phyloP scores from a whole-genome alignment of 768 basidiomycete genomes.

The Piloderma croceum region DNA sequence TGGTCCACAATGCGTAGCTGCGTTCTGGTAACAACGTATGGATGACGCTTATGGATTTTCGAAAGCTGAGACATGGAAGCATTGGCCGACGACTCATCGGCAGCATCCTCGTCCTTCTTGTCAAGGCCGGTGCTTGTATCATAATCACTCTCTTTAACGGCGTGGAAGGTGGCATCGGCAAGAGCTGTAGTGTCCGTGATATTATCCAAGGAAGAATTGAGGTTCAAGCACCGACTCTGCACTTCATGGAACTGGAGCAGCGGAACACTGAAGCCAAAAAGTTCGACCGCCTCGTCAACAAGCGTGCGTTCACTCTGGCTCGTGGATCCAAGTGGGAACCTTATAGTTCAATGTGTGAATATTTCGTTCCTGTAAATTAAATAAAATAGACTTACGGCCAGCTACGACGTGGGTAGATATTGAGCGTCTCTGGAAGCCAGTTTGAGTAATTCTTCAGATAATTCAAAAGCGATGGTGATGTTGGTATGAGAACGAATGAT shows the following conservation, averaged over 20 bases:
- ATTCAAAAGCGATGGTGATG: slow-evolving; percentile 9
- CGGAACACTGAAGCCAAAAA: slow-evolving; percentile 11
- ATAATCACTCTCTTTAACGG: background rate
- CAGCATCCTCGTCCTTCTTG: background rate
- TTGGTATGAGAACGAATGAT: slow-evolving; percentile 12
- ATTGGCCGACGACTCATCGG: slow-evolving; percentile 23
- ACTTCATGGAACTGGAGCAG: slow-evolving; percentile 11
- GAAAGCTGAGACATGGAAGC: slow-evolving; percentile 1
- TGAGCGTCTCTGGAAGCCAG: slow-evolving; percentile 9
- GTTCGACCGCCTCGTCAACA: slow-evolving; percentile 7
- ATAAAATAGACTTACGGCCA: slow-evolving; percentile 9
- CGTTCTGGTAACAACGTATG: slow-evolving; percentile 26
- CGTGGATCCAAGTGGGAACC: slow-evolving; percentile 9
- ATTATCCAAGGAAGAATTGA: background rate
- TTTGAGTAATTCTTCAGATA: slow-evolving; percentile 8
- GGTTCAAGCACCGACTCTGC: slow-evolving; percentile 3
- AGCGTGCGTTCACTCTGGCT: slow-evolving; percentile 1
- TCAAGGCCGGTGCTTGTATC: slow-evolving; percentile 6
- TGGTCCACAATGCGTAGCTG: slow-evolving; percentile 30
- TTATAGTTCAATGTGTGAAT: background rate
- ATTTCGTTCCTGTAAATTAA: background rate
- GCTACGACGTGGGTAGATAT: slow-evolving; percentile 5
- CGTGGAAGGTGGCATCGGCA: too few relatives aligned
- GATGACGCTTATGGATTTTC: slow-evolving; percentile 7
- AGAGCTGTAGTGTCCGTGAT: too few relatives aligned